These are phyloP conservation scores for Pseudoscleropodium purum DNA, from an alignment of 225 moss, liverwort and hornwort species.

Conservation along the genomic window DNA sequence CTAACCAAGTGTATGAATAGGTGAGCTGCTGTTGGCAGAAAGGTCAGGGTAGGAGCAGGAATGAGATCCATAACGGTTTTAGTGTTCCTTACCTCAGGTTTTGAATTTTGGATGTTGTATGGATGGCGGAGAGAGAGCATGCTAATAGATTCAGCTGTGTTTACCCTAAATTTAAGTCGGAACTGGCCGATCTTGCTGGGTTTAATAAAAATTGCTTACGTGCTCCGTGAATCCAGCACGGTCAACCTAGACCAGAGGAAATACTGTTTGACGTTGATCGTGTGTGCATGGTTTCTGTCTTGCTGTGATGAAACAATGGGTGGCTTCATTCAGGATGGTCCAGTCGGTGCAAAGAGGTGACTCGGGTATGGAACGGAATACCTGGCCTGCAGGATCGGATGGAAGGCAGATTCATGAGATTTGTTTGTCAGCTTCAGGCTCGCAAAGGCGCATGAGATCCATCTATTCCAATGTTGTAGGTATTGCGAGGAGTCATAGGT, in stretches of 20 bases:
- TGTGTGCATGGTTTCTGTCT: neutral
- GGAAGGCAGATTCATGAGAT: slow-evolving; percentile 27
- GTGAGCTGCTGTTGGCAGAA: neutral
- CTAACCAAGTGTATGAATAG: neutral
- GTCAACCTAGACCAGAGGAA: neutral
- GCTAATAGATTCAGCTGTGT: neutral
- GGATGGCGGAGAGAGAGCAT: neutral
- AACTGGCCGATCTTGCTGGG: neutral
- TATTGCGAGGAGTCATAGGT: slow-evolving; percentile 26
- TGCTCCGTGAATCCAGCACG: neutral
- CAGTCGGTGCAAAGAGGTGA: neutral
- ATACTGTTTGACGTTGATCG: neutral
- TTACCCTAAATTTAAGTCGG: neutral
- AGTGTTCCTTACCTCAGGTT: neutral
- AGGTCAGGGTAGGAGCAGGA: neutral
- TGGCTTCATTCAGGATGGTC: slow-evolving; percentile 7
- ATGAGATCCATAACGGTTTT: neutral
- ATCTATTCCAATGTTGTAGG: slow-evolving; percentile 27
- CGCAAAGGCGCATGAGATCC: slow-evolving; percentile 16
- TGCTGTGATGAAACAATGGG: neutral
- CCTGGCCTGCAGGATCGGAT: slow-evolving; percentile 44
- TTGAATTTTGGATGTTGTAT: neutral
- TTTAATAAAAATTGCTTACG: neutral
- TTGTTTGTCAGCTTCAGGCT: neutral
- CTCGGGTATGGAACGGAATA: slow-evolving; percentile 26